Conservation (phyloP, 306 rosid species). For the Gillenia trifoliata region DNA sequence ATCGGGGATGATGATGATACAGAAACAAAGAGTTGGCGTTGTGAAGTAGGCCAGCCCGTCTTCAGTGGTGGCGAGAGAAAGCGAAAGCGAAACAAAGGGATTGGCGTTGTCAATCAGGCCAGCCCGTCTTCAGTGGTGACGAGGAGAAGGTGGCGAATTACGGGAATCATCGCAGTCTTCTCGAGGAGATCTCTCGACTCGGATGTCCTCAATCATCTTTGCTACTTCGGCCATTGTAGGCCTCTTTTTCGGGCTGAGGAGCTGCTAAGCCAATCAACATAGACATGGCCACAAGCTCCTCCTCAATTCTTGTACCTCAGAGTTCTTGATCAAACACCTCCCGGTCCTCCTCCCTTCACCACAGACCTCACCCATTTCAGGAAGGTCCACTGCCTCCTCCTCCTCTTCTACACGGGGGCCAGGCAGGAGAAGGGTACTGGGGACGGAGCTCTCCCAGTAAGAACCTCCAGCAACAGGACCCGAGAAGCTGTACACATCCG, state of each 20-base stretch:
- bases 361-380: conserved; percentile 87
- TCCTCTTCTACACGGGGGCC: conserved; percentile 40
- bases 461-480: conserved; percentile 75
- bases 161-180: conserved; percentile 91
- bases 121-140: conserved; percentile 90
- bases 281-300: conserved; percentile 92
- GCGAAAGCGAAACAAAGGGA: conserved; percentile 37
- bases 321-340: conserved; percentile 96
- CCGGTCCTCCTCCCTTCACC: conserved; percentile 97
- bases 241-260: conserved; percentile 73
- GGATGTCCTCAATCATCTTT: conserved; percentile 86
- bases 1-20: conserved; percentile 12
- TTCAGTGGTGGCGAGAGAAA: conserved; percentile 91
- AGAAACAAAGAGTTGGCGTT: not conserved
- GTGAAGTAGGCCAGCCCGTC: conserved; percentile 56
- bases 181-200: conserved; percentile 94
- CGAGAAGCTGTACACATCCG: conserved; percentile 87
- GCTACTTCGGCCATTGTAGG: conserved; percentile 79
- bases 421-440: conserved; percentile 57
- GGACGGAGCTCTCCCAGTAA: conserved; percentile 81
- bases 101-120: conserved; percentile 18
- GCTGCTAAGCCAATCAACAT: conserved; percentile 79
- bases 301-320: conserved; percentile 93
- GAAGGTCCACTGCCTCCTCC: conserved; percentile 61
- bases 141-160: conserved; percentile 83